Base-by-base conservation (phyloP, 2,329 filamentous ascomycete genomes). In the Parastagonospora avenae region DNA sequence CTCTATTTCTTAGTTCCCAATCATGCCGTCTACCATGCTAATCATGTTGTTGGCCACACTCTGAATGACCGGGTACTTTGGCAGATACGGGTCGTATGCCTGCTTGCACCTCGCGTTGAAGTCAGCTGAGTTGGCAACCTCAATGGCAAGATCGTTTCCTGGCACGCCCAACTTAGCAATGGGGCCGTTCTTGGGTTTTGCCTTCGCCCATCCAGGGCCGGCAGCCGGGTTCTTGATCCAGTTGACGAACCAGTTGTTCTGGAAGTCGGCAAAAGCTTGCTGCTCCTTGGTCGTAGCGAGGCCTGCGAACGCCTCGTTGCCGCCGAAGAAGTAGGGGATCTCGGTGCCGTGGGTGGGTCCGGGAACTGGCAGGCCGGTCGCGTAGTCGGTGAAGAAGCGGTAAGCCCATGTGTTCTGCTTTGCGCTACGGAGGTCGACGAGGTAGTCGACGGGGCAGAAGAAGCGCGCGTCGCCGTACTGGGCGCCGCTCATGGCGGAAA, bases 391-490 rank as follows among this genome's bases (percentile, higher is more conserved):
- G 40, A 77, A 75, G 67, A 76, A 79, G 27, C 76, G 74, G 59
- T 79, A 79, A 2, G 66, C 65, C 76, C 76, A 79, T 0, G 75
- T 78, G 6, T 72, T 52, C 52, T 78, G 76, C 5, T 46, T 12
- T 8, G 54, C 32, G 48, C 70, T 74, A 38, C 77, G 75, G 16
- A 78, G 35, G 49, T 78, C 74, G 27, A 74, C 52, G 9, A 79
- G 60, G 41, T 68, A 60, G 33, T 68, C 63, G 2, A 64, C 58
- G 2, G 65, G 57, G 54, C 77, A 80, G 58, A 77, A 73, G 66
- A 80, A 80, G 9, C 76, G 76, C 4, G 76, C 77, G 14, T 80
- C 77, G 27, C 77, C 78, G 37, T 68, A 68, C 61, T 79, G 76
- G 0, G 65, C 62, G 12, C 77, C 78, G 50, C 76, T 77, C 54